Evolutionary conservation across 1,139 yeast genomes (phyloP).

Genomic region (Diutina sp.): DNA sequence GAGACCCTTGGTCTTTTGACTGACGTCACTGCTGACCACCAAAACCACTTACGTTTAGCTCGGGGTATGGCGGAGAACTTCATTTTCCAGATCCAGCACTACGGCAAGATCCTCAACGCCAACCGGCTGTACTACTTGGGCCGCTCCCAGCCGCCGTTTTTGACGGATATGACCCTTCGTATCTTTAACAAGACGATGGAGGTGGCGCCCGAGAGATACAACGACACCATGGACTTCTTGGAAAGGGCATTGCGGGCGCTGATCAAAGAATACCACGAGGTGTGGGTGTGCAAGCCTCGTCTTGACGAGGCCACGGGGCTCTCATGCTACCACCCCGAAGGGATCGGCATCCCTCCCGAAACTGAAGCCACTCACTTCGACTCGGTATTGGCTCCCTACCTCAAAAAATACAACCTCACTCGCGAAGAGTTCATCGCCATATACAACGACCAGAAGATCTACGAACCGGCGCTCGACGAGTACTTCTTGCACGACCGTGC

Average conservation of each 20-base stretch:
- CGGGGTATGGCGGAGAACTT: conserved; percentile 90
- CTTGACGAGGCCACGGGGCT: conserved; percentile 66
- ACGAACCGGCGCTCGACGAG: conserved; percentile 73
- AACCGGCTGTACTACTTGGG: conserved; percentile 85
- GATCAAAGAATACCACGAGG: conserved; percentile 69
- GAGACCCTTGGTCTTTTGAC: conserved; percentile 72
- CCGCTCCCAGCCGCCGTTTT: conserved; percentile 95
- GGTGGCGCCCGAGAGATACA: conserved; percentile 19
- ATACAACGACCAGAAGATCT: conserved; percentile 55
- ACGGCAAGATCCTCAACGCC: conserved; percentile 90
- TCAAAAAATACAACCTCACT: conserved; percentile 45
- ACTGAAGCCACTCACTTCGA: conserved; percentile 87
- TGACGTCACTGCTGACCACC: conserved; percentile 42
- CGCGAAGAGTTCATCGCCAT: conserved; percentile 58
- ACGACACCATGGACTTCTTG: conserved; percentile 44
- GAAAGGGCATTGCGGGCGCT: conserved; percentile 62
- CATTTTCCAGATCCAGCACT: conserved; percentile 78
- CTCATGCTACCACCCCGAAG: conserved; percentile 85
- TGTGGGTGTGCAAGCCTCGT: conserved; percentile 74
- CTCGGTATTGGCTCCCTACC: conserved; percentile 56
- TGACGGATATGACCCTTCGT: conserved; percentile 81
- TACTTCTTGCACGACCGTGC: conserved; percentile 91
- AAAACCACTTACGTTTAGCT: conserved; percentile 40
- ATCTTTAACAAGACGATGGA: conserved; percentile 50
- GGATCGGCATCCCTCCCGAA: conserved; percentile 90